A percentile compares a stretch with the other conserved stretches of the same genome.
phyloP scores from a whole-genome alignment of 306 rosid species.

The Pyrus betulifolia region DNA sequence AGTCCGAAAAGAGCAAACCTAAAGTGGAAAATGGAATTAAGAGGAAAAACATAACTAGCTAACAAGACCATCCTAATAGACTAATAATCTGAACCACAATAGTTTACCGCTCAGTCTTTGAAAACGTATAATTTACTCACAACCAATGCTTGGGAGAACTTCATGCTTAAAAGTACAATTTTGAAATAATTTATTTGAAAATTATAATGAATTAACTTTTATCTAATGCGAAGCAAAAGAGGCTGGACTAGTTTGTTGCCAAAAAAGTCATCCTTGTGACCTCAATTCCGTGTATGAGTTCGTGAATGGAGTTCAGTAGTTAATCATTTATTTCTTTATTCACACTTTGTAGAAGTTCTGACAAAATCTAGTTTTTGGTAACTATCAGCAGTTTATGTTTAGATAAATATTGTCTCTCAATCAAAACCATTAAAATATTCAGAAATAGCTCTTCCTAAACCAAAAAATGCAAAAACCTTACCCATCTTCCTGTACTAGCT shows the following conservation, averaged over 20 bases:
- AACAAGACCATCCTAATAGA: neutral
- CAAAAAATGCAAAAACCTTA: slow-evolving; percentile 16
- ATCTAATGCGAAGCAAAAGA: neutral
- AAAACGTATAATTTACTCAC: neutral
- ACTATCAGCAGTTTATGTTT: neutral
- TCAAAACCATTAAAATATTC: neutral
- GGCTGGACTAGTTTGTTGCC: neutral
- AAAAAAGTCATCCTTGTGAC: neutral
- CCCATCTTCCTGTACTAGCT: slow-evolving; percentile 77
- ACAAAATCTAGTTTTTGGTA: neutral
- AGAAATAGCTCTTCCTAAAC: neutral
- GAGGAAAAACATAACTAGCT: too few species aligned
- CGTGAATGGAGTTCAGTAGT: neutral
- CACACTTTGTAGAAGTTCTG: neutral
- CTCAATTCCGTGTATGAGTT: neutral
- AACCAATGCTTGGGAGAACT: neutral
- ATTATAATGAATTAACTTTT: neutral
- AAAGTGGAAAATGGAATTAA: too few species aligned
- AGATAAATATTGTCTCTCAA: neutral
- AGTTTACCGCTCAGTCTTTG: neutral
- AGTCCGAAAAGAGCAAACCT: too few species aligned
- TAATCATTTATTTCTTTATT: neutral
- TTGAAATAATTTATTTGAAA: neutral
- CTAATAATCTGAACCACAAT: neutral
- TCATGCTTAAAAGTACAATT: neutral